Evolutionary conservation across 1,284 basidiomycete genomes (phyloP), one percentile per base, ranked within the genome.

Genomic region (Ganoderma sp.): DNA sequence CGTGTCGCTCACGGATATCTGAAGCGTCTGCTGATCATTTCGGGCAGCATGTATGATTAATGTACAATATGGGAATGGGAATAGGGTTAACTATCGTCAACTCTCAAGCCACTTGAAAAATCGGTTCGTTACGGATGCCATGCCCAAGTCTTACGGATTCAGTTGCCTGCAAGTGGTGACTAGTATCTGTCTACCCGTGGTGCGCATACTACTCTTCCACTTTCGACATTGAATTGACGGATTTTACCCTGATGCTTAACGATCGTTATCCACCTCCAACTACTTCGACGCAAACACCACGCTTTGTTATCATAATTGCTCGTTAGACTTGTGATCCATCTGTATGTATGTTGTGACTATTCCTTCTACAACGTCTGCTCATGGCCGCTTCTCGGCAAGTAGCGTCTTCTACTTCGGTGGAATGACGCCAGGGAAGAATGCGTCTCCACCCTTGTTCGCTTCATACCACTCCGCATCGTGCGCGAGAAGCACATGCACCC

Each of bases 401-500:
- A 22, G 45, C 8, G 8, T 7, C 19, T 22, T 52, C 22, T 52
- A 52, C 56, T 32, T 48, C 34, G 57, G 42, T 19, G 64, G 64
- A 7, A 65, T 65, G 10, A 59, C 34, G 4, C 69, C 69, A 34
- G 69, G 69, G 17, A 71, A 54, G 56, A 71, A 71, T 45, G 67
- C 69, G 3, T 14, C 7, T 15, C 70, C 68, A 1, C 54, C 64
- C 60, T 56, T 67, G 56, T 71, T 69, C 48, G 50, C 32, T 54
- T 66, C 66, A 34, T 84, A 88, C 85, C 85, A 88, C 63, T 79
- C 79, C 63, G 72, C 72, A 74, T 88, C 87, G 70, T 88, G 87
- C 42, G 85, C 84, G 17, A 89, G 69, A 61, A 88, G 64, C 15
- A 88, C 83, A 56, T 76, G 78, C 43, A 87, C 83, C 54, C 79